Evolutionary conservation across 139 green algal species (phyloP).

Genomic region (Desmodesmus armatus): DNA sequence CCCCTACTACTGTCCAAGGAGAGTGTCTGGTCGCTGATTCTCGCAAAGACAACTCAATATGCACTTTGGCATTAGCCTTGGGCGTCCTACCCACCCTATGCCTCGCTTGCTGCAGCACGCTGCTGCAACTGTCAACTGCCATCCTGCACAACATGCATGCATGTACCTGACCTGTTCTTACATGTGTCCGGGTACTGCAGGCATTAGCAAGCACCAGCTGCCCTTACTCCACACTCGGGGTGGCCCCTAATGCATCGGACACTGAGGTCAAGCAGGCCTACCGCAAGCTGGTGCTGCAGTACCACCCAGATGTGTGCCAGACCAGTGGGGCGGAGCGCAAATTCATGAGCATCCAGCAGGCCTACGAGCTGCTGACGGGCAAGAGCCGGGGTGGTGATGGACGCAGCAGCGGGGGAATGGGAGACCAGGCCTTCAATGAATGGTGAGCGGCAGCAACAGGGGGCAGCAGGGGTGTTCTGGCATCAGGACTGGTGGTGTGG

Average conservation of each 20-base stretch:
- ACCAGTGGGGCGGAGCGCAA: slow-evolving; percentile 24
- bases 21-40: too few species aligned
- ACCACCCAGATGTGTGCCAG: slow-evolving; percentile 59
- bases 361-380: slow-evolving; percentile 56
- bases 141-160: too few species aligned
- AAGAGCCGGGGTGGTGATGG: slow-evolving; percentile 23
- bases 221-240: slow-evolving; percentile 51
- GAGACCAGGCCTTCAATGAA: slow-evolving; percentile 60
- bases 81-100: too few species aligned
- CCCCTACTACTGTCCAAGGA: too few species aligned
- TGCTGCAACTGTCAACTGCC: too few species aligned
- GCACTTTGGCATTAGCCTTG: too few species aligned
- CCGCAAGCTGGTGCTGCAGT: slow-evolving; percentile 50
- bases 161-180: too few species aligned
- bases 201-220: neutral
- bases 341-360: slow-evolving; percentile 59
- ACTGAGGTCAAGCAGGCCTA: slow-evolving; percentile 62
- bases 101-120: too few species aligned
- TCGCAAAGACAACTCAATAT: too few species aligned
- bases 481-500: neutral
- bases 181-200: too few species aligned
- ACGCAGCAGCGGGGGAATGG: neutral
- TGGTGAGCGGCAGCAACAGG: slow-evolving; percentile 41
- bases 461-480: neutral
- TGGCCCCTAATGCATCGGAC: slow-evolving; percentile 40